Conservation (phyloP, 257 asterid genomes). For the Orobanche coerulescens region DNA sequence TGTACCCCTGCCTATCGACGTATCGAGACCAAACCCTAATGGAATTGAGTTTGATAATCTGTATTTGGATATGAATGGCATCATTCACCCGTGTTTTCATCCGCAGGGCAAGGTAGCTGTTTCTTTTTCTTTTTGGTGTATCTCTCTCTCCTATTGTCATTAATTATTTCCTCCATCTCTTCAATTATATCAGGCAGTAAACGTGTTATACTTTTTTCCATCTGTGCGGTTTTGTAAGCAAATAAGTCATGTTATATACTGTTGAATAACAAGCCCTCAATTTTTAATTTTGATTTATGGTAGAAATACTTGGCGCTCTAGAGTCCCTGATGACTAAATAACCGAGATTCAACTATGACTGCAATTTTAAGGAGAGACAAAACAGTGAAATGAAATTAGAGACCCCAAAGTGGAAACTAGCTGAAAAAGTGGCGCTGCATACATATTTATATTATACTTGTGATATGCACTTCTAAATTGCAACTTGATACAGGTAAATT, state of each 20-base stretch:
- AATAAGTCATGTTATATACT: no score
- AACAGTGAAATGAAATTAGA: neutral
- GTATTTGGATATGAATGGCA: slow-evolving; percentile 92
- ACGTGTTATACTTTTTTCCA: neutral
- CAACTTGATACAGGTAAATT: neutral
- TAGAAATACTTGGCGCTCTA: no score
- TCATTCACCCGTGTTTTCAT: slow-evolving; percentile 95
- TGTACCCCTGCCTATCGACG: slow-evolving; percentile 33
- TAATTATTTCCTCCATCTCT: neutral
- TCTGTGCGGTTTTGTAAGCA: neutral
- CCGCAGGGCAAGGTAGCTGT: slow-evolving; percentile 79
- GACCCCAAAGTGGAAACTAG: neutral
- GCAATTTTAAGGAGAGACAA: neutral
- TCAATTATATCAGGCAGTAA: neutral
- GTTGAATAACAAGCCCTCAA: no score
- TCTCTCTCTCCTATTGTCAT: neutral
- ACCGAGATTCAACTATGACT: no score
- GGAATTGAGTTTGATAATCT: slow-evolving; percentile 85
- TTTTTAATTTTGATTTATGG: no score
- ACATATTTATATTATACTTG: neutral
- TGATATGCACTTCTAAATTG: neutral
- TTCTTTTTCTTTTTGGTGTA: neutral
- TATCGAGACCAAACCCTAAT: slow-evolving; percentile 78
- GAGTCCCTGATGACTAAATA: no score
- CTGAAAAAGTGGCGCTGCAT: neutral